Base-by-base conservation (phyloP, 208 protist species). In the Strigomonas culicis region DNA sequence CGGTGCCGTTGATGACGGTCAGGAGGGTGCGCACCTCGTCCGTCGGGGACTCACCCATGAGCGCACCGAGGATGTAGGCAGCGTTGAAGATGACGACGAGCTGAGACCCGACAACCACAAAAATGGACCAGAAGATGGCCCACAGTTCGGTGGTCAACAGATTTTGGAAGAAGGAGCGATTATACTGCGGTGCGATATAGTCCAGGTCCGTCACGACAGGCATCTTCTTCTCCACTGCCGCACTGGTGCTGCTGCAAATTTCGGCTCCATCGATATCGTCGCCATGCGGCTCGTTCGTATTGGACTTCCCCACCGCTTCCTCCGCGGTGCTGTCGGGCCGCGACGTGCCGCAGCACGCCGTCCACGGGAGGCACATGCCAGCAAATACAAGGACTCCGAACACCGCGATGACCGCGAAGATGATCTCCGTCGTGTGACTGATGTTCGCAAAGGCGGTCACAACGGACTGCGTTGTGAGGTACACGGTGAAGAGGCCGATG, bases 141-240 rank as follows among this genome's bases (percentile, higher is more conserved):
- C 84, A 90, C 25, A 90, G 36, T 28, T 80, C 60, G 11, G 70
- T 24, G n/a, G 65, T 79, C 27, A 47, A 55, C 19, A 79, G 49
- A 60, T 79, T 86, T 25, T 69, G 69, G n/a, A 75, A 32, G 70
- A 90, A 90, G 41, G 31, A 60, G 31, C 69, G 73, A 51, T 74
- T 74, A 55, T 86, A 90, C 64, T 84, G 77, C 21, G 84, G 84
- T 3, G 80, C 77, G 49, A 86, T 67, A 66, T 82, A 88, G 65
- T 88, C 81, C 1, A 83, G 51, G 39, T 84, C 74, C 13, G 65
- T 72, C 32, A 46, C 56, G 60, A 68, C 66, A 63, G 49, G 6
- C 66, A 34, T 21, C 31, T 44, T 8, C 4, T 52, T n/a, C n/a
- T n/a, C n/a, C n/a, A n/a, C n/a, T n/a, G n/a, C n/a, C n/a, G n/a